Base-by-base conservation (phyloP, 805 yeast species). In the Wickerhamomyces mucosus region DNA sequence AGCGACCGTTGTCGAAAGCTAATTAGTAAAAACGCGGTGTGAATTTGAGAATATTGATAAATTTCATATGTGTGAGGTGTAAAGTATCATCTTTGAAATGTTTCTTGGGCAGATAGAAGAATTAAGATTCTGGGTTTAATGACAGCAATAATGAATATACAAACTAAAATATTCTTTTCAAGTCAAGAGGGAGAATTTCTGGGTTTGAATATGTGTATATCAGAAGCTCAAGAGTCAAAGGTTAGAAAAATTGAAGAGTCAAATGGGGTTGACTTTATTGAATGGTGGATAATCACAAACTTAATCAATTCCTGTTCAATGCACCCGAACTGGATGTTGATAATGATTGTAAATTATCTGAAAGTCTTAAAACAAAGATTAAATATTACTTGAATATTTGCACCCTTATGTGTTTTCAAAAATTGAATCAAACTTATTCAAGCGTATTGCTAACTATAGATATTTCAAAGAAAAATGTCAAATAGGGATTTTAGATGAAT, bases 1-100 rank as follows among this genome's bases (percentile, higher is more conserved):
- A 74, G 81, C 47, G 57, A 56, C 11, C 56, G 61, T 12, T 74
- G 81, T 39, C 56, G 78, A 11, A 67, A 62, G 43, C 58, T n/a
- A n/a, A n/a, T n/a, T n/a, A n/a, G n/a, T 71, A 36, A 74, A 74
- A 45, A 73, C 79, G 2, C 59, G 77, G 35, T 74, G 81, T 47
- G 75, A 68, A 36, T 64, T 60, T 40, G 69, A 67, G 26, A 59
- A 62, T 0, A 43, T 53, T 3, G 45, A 48, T n/a, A n/a, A n/a
- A n/a, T n/a, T n/a, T n/a, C n/a, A n/a, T n/a, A n/a, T n/a, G n/a
- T n/a, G n/a, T n/a, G n/a, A n/a, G n/a, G n/a, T 10, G 61, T 59
- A 5, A 62, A 63, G 39, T 74, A 80, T 41, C 69, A 68, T 34
- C 55, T 78, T 18, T 74, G 81, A 39, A 55, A 51, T 26, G 59